Conservation (phyloP, 257 asterid genomes). For the Handroanthus guayacan region DNA sequence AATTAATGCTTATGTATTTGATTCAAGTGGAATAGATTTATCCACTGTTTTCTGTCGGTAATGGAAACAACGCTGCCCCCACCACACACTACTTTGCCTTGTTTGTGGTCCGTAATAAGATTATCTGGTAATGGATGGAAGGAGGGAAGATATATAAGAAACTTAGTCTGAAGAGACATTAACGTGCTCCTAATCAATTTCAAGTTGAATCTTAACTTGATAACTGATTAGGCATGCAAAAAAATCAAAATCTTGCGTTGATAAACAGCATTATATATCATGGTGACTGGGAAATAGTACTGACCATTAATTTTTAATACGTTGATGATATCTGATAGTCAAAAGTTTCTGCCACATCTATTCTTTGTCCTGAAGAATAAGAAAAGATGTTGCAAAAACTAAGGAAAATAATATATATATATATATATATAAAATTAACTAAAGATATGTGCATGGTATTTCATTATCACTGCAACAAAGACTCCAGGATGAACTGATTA, state of each 20-base stretch:
- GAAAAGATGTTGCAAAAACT: neutral
- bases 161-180: neutral
- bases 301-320: neutral
- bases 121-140: neutral
- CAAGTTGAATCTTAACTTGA: constrained; percentile 1
- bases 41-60: constrained; percentile 18
- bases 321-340: neutral
- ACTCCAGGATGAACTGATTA: neutral
- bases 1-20: neutral
- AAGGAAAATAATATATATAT: neutral
- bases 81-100: constrained; percentile 12
- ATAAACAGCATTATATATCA: constrained; percentile 36
- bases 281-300: constrained; percentile 31
- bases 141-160: constrained; percentile 10
- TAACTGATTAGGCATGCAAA: constrained; percentile 4
- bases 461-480: neutral
- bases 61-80: constrained; percentile 27
- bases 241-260: neutral
- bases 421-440: neutral
- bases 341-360: neutral
- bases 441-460: neutral
- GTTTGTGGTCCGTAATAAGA: neutral
- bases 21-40: neutral
- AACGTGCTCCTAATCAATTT: neutral
- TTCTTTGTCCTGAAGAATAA: neutral